Percentiles rank a stretch among this genome's conserved stretches.
These are phyloP conservation scores for Plasmodium sp. DNA, from an alignment of 169 alveolate genomes.

Conservation along the genomic window DNA sequence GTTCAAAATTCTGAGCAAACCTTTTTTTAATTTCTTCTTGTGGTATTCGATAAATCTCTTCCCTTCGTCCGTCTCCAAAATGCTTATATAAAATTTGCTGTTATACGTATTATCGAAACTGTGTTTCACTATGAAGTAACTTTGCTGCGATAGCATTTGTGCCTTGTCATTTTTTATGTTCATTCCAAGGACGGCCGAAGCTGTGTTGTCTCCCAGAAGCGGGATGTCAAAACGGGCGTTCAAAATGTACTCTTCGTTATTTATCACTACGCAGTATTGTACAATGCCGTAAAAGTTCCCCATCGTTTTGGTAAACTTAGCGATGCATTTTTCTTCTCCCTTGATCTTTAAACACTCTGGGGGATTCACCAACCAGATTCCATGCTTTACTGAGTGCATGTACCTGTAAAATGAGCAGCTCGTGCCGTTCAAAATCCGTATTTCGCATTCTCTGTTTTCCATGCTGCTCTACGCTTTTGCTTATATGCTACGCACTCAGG, in stretches of 20 bases:
- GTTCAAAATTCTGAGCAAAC: constrained; percentile 28
- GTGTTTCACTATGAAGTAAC: constrained; percentile 65
- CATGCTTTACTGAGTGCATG: constrained; percentile 76
- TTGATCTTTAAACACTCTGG: constrained; percentile 71
- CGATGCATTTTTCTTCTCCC: constrained; percentile 68
- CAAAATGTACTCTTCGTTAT: constrained; percentile 73
- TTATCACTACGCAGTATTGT: constrained; percentile 74
- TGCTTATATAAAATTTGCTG: constrained; percentile 64
- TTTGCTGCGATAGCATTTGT: constrained; percentile 59
- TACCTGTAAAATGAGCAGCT: constrained; percentile 72
- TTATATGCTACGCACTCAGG: not conserved
- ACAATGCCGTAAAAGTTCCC: constrained; percentile 74
- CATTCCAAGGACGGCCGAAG: constrained; percentile 68
- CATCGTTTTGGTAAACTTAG: constrained; percentile 74
- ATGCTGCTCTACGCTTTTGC: not conserved
- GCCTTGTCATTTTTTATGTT: constrained; percentile 54
- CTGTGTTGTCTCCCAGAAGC: constrained; percentile 67
- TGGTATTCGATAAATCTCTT: constrained; percentile 65
- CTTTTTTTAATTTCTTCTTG: constrained; percentile 62
- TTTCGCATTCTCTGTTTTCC: constrained; percentile 75
- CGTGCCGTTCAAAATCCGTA: constrained; percentile 69
- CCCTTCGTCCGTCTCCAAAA: constrained; percentile 75
- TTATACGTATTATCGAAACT: constrained; percentile 72
- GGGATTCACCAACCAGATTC: constrained; percentile 62
- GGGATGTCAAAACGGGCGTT: constrained; percentile 75